Evolutionary conservation across 805 yeast genomes (phyloP).

Genomic region (Wickerhamomyces kurtzmanii): DNA sequence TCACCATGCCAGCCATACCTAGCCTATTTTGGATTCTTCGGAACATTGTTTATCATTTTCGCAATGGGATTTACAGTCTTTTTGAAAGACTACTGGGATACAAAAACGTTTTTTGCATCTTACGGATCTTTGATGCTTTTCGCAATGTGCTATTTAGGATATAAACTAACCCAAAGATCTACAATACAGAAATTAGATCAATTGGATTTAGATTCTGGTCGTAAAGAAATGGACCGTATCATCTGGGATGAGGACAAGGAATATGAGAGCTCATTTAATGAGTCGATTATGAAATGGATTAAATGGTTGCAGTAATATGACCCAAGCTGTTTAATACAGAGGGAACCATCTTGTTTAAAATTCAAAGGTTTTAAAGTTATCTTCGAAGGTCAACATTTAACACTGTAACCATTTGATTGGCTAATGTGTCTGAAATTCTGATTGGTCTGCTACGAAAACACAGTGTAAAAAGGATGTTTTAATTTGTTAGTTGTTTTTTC

Average conservation of each 20-base stretch:
- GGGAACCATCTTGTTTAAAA: too few relatives aligned
- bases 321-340: too few relatives aligned
- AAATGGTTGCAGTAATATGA: too few relatives aligned
- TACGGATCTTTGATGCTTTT: constrained; percentile 54
- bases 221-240: constrained; percentile 73
- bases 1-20: constrained; percentile 64
- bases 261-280: constrained; percentile 21
- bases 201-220: constrained; percentile 73
- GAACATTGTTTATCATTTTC: constrained; percentile 38
- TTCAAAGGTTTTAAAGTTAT: too few relatives aligned
- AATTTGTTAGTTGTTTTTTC: too few relatives aligned
- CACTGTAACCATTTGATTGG: too few relatives aligned
- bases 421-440: too few relatives aligned
- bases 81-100: constrained; percentile 45
- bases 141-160: constrained; percentile 37
- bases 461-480: too few relatives aligned
- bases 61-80: constrained; percentile 58
- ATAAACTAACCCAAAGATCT: constrained; percentile 52
- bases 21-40: constrained; percentile 53
- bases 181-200: constrained; percentile 61
- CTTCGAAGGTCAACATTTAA: too few relatives aligned
- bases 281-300: constrained; percentile 15
- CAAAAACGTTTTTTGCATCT: constrained; percentile 51
- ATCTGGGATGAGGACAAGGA: constrained; percentile 70
- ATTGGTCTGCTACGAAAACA: too few relatives aligned